phyloP scores from a whole-genome alignment of 2,329 filamentous ascomycete genomes.

The Thielaviopsis euricoi region DNA sequence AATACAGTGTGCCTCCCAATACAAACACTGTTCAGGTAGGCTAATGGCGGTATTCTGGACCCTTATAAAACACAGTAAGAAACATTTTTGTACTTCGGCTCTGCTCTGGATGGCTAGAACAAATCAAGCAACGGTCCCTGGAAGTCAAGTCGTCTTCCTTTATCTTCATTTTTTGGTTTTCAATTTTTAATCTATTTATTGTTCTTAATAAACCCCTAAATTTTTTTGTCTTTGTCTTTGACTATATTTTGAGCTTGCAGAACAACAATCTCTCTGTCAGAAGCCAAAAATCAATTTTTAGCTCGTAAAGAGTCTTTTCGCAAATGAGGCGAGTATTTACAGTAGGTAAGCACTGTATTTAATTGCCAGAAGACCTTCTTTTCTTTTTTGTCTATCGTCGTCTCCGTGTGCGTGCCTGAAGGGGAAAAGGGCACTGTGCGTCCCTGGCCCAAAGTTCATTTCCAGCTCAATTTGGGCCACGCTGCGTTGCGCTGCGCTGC shows the following conservation, averaged over 20 bases:
- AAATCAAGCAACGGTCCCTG: not conserved
- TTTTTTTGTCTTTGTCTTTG: not conserved
- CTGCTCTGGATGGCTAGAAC: not conserved
- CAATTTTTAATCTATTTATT: no score
- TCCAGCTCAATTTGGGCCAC: not conserved
- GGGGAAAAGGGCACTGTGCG: not conserved
- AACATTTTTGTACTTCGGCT: not conserved
- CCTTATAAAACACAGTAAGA: not conserved
- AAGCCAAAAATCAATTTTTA: no score
- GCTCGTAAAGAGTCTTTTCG: no score
- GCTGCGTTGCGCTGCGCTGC: no score
- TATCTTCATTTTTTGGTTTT: no score
- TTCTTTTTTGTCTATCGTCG: not conserved
- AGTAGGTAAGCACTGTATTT: not conserved
- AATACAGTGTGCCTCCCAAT: no score
- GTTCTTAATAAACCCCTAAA: not conserved
- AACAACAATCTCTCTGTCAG: no score
- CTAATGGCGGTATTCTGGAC: not conserved
- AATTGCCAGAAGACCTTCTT: not conserved
- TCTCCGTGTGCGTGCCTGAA: not conserved
- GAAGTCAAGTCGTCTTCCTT: not conserved
- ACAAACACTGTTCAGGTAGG: no score
- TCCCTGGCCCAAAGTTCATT: no score
- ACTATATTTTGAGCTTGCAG: not conserved
- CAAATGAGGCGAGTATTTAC: no score